Base-by-base conservation (phyloP, 169 alveolate genomes). In the Plasmodium billcollinsi region DNA sequence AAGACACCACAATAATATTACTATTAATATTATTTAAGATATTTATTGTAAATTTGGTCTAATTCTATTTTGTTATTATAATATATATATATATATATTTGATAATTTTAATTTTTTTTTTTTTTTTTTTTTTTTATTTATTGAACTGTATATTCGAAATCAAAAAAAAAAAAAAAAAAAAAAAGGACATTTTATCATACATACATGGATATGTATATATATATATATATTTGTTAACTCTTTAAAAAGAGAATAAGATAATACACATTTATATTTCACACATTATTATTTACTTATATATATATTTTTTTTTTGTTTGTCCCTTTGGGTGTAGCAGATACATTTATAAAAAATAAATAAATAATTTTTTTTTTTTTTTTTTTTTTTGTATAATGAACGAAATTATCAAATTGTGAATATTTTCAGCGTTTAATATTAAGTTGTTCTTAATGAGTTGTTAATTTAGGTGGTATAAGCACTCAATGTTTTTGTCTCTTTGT, bases 201-300 rank as follows among this genome's bases (percentile, higher is more conserved):
- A 9, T 14, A 52, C 62, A 52, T 12, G 21, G 18, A 15, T 6
- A 52, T 52, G 7, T 52, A 14, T 12, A 6, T 33, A 33, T 33
- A 33, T 33, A 33, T 33, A 33, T 33, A 33, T 33, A 33, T 33
- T 49, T 76, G 54, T 24, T 43, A 26, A 56, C 66, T 80, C 74
- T 54, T 80, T 67, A 58, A 80, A 67, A 80, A 72, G 90, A 80
- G 85, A 49, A 45, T 21, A 49, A 24, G 39, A 50, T 26, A 24
- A 49, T 70, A 49, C 66, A 45, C 66, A 70, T 49, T 47, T 70
- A 47, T 50, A 20, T 70, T 70, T 33, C 20, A 26, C 20, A 14
- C 15, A 12, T 29, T 29, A 14, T 29, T 29, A 12, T 11, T 2
- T 65, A 18, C 47, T 29, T 45, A 56, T 54, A 26, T 45, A 73